Percentiles rank a stretch among this genome's conserved stretches.
These are phyloP conservation scores for Carex parvula DNA, from an alignment of 176 grass and related monocot species.

Conservation along the genomic window DNA sequence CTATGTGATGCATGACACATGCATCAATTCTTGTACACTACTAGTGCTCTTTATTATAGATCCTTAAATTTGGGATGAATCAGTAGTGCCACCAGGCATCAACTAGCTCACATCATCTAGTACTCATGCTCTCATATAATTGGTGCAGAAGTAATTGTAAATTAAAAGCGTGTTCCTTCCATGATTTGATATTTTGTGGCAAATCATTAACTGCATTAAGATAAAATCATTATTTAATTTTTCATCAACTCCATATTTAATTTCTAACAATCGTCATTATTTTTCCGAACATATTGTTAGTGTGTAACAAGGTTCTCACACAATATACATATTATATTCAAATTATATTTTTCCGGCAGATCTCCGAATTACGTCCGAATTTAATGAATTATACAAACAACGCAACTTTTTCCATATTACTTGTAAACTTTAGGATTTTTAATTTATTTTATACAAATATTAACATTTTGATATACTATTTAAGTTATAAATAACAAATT, in stretches of 20 bases:
- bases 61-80: slow-evolving; percentile 18
- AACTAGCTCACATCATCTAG: background rate
- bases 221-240: no score
- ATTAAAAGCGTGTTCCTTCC: background rate
- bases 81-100: background rate
- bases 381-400: background rate
- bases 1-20: background rate
- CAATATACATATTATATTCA: no score
- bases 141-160: slow-evolving; percentile 13
- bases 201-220: background rate
- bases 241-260: background rate
- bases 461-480: no score
- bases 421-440: no score
- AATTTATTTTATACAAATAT: no score
- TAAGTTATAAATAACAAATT: no score
- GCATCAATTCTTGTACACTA: background rate
- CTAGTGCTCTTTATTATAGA: background rate
- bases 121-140: slow-evolving; percentile 7
- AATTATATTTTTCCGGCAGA: no score
- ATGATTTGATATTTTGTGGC: background rate
- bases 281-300: background rate
- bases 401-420: no score
- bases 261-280: background rate
- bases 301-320: no score
- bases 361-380: background rate